A percentile compares a stretch with the other conserved stretches of the same genome.
phyloP scores from a whole-genome alignment of 177 flowering plant genomes.

The Tripterygium wilfordii region DNA sequence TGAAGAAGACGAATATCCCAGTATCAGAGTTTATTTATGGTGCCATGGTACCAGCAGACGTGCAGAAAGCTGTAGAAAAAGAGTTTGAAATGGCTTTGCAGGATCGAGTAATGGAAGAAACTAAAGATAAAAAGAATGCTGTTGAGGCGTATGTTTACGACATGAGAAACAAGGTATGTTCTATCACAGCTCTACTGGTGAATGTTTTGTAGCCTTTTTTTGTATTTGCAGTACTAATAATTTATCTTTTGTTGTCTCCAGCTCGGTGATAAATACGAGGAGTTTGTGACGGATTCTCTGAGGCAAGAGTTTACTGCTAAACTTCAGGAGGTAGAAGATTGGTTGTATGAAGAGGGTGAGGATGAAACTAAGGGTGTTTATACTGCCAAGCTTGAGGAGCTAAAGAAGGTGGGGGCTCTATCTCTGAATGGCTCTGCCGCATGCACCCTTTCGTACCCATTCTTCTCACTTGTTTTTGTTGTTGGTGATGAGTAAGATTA shows the following conservation, averaged over 20 bases:
- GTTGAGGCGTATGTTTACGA: conserved; percentile 97
- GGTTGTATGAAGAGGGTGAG: conserved; percentile 98
- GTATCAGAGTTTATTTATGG: conserved; percentile 71
- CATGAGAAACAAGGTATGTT: conserved; percentile 84
- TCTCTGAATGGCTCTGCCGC: no score
- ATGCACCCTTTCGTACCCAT: no score
- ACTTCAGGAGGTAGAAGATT: conserved; percentile 88
- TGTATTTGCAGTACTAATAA: neutral
- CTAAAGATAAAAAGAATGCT: conserved; percentile 91
- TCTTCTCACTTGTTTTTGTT: no score
- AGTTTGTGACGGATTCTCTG: conserved; percentile 59
- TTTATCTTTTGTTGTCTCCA: conserved; percentile 22
- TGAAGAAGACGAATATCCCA: conserved; percentile 69
- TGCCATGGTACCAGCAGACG: conserved; percentile 52
- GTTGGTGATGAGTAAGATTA: no score
- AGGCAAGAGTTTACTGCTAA: conserved; percentile 50
- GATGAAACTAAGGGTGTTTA: conserved; percentile 97
- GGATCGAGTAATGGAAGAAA: conserved; percentile 96
- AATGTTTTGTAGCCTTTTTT: no score
- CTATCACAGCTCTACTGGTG: neutral
- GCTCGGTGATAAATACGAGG: conserved; percentile 80
- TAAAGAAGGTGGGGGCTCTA: conserved; percentile 73
- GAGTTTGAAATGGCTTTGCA: conserved; percentile 98
- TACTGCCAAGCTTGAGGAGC: conserved; percentile 89
- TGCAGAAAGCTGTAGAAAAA: conserved; percentile 89